A percentile compares a stretch with the other conserved stretches of the same genome.
Conservation (phyloP, 345 rosid species). For the Eutrema japonicum region DNA sequence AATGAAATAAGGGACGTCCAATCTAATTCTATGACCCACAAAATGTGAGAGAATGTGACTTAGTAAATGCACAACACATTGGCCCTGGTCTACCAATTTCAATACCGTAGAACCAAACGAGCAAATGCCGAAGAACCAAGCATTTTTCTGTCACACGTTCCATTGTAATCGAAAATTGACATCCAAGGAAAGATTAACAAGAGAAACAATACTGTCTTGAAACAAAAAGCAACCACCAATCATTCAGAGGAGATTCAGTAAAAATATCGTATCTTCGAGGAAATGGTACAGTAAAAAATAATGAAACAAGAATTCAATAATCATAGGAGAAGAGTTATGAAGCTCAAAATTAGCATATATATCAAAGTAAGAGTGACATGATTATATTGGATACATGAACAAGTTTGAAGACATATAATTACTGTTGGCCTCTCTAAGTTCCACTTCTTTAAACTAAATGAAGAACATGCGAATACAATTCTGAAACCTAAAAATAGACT, state of each 20-base stretch:
- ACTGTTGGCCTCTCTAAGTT: no score
- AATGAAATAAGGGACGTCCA: slow-evolving; percentile 43
- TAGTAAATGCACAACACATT: slow-evolving; percentile 34
- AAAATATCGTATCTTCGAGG: neutral
- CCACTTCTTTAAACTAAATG: neutral
- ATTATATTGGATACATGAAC: neutral
- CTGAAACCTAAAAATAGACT: slow-evolving; percentile 5
- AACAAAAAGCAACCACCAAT: slow-evolving; percentile 16
- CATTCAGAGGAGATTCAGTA: neutral
- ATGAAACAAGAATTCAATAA: neutral
- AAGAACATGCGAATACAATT: no score
- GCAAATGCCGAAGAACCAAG: neutral
- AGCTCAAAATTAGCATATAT: neutral
- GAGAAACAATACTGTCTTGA: neutral
- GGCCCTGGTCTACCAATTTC: slow-evolving; percentile 40
- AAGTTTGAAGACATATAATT: neutral
- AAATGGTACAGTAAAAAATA: neutral
- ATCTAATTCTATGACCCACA: slow-evolving; percentile 46
- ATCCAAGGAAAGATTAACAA: neutral
- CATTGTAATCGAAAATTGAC: slow-evolving; percentile 12
- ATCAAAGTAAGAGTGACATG: neutral
- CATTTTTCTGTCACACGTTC: slow-evolving; percentile 21
- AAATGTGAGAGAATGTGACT: slow-evolving; percentile 42
- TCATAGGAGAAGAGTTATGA: neutral
- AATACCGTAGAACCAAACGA: neutral